Conservation (phyloP, 129 eudicot genomes). For the carrot (Daucus carota) region DH1_v3.0 NC_030383.2:43545501-43546000, state of each 20-base stretch:
- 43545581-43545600: not conserved
- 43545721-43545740: not conserved
- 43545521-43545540: no score
- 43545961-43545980: not conserved
- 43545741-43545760: no score
- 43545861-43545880: not conserved
- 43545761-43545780: no score
- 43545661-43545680: not conserved
- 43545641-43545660: slow-evolving; percentile 2
- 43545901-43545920: not conserved
- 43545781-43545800: not conserved
- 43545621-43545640: not conserved
- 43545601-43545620: not conserved
- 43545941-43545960: not conserved
- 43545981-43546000: slow-evolving; percentile 2
- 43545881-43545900: not conserved
- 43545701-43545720: not conserved
- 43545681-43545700: not conserved
- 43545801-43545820: not conserved
- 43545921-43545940: not conserved
- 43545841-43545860: not conserved
- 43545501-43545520: no score
- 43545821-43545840: not conserved
- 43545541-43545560: not conserved
- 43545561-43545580: not conserved